phyloP scores from a whole-genome alignment of 1,139 yeast genomes.

The Zygosaccharomyces pseudobailii region DNA sequence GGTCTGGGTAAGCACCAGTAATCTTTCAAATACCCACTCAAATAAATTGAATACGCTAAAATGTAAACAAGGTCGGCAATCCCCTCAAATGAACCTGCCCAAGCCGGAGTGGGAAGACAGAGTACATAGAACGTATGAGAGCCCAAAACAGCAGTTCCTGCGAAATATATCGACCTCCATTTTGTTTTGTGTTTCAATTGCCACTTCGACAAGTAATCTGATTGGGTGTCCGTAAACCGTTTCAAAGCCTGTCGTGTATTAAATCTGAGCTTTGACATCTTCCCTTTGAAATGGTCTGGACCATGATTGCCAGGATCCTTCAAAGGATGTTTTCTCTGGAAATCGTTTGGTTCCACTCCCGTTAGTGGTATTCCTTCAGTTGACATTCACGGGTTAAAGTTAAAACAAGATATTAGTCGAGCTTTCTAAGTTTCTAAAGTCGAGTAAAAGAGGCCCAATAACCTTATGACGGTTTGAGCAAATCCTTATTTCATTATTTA shows the following conservation, averaged over 20 bases:
- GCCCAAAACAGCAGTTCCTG: conserved; percentile 86
- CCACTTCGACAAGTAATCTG: conserved; percentile 52
- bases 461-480: neutral
- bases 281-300: conserved; percentile 56
- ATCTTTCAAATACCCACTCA: conserved; percentile 78
- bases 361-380: neutral
- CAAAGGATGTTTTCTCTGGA: conserved; percentile 27
- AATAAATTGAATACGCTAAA: conserved; percentile 81
- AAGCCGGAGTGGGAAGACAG: conserved; percentile 77
- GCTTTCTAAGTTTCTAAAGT: neutral
- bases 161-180: conserved; percentile 67
- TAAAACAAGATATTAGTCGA: neutral
- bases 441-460: neutral
- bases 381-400: neutral
- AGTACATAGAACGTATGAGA: conserved; percentile 91
- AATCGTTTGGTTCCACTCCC: conserved; percentile 19
- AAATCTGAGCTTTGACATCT: conserved; percentile 58
- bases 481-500: neutral
- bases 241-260: conserved; percentile 50
- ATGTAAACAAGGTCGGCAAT: conserved; percentile 68
- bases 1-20: conserved; percentile 89
- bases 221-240: conserved; percentile 63
- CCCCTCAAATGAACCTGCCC: conserved; percentile 66
- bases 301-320: conserved; percentile 72
- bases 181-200: conserved; percentile 53